These are phyloP conservation scores for Exsudoporus frostii DNA, from an alignment of 768 basidiomycete genomes.

Conservation along the genomic window DNA sequence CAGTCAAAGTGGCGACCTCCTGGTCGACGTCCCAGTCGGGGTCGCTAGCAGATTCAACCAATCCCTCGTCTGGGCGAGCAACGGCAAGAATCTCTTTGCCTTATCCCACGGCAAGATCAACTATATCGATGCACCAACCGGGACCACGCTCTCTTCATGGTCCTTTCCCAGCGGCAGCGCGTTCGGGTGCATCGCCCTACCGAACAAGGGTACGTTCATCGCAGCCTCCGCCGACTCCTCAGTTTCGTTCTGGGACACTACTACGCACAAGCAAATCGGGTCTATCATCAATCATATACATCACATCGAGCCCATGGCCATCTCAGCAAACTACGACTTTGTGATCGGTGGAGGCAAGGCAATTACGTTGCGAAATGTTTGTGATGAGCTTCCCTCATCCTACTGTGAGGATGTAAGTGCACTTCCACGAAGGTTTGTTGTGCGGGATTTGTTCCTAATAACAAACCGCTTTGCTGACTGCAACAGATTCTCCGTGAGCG, in stretches of 20 bases:
- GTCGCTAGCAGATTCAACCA: not conserved
- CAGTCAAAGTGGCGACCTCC: not conserved
- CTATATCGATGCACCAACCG: not conserved
- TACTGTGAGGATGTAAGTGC: no score
- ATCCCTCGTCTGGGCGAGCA: not conserved
- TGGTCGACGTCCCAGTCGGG: not conserved
- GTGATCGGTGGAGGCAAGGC: not conserved
- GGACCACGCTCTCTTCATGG: not conserved
- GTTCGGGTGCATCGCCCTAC: not conserved
- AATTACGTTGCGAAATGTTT: no score
- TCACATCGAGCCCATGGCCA: not conserved
- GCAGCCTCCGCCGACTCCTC: not conserved
- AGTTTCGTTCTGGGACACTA: slow-evolving; percentile 9
- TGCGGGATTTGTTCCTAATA: no score
- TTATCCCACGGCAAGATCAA: not conserved
- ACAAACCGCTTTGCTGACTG: no score
- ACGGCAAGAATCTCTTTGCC: not conserved
- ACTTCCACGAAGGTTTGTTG: no score
- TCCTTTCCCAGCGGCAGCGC: not conserved
- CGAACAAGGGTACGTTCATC: not conserved
- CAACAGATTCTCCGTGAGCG: no score
- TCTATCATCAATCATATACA: not conserved
- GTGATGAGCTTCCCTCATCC: no score
- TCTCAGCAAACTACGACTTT: not conserved
- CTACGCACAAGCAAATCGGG: not conserved